Conservation (phyloP, 805 yeast species). For the Spathaspora arborariae region DNA sequence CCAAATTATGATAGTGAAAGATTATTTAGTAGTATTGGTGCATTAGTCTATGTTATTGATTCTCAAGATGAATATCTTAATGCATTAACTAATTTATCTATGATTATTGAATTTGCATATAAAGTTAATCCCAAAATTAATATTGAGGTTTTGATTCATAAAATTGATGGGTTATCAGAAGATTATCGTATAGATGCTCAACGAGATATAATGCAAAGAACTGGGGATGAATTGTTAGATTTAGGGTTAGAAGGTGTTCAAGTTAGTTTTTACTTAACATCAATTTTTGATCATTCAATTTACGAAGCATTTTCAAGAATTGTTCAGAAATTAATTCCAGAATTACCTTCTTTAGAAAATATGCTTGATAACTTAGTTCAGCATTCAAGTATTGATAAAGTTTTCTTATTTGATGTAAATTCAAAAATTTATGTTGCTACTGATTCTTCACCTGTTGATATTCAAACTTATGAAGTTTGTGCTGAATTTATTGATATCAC, state of each 20-base stretch:
- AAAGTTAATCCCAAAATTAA: slow-evolving; percentile 80
- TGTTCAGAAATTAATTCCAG: slow-evolving; percentile 86
- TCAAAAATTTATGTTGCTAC: slow-evolving; percentile 95
- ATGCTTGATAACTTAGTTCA: slow-evolving; percentile 84
- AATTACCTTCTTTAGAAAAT: slow-evolving; percentile 82
- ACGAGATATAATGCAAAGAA: slow-evolving; percentile 93
- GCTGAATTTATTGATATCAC: slow-evolving; percentile 96
- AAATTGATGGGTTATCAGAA: slow-evolving; percentile 91
- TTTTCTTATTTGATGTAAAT: slow-evolving; percentile 85
- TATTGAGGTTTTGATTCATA: slow-evolving; percentile 91
- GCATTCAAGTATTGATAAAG: slow-evolving; percentile 88
- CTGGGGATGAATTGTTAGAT: slow-evolving; percentile 88
- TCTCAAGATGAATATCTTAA: slow-evolving; percentile 92
- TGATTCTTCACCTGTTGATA: slow-evolving; percentile 92
- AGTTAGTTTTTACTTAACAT: slow-evolving; percentile 85
- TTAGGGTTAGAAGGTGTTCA: slow-evolving; percentile 89
- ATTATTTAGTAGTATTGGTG: slow-evolving; percentile 78
- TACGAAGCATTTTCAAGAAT: slow-evolving; percentile 94
- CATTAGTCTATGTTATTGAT: slow-evolving; percentile 91
- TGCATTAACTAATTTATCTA: slow-evolving; percentile 83
- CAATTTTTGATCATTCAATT: slow-evolving; percentile 92
- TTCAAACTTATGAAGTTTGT: slow-evolving; percentile 93
- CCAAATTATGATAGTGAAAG: slow-evolving; percentile 77
- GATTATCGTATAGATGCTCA: slow-evolving; percentile 94
- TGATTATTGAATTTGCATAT: slow-evolving; percentile 84